phyloP scores from a whole-genome alignment of 2,329 filamentous ascomycete genomes.

The Penicillium sp. region DNA sequence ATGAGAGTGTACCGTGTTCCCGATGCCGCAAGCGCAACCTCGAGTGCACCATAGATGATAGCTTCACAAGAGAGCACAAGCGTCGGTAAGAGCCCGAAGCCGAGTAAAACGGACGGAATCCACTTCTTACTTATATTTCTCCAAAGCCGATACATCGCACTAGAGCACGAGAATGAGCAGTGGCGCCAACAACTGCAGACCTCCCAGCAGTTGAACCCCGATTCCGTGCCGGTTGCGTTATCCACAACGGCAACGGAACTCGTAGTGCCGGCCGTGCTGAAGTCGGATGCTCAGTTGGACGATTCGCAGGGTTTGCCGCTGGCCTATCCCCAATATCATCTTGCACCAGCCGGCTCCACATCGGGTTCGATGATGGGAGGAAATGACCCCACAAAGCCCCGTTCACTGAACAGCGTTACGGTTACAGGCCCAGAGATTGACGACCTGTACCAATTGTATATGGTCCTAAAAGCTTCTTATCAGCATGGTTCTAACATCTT shows the following conservation, averaged over 20 bases:
- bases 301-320: constrained; percentile 12
- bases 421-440: constrained; percentile 39
- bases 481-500: not conserved
- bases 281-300: constrained; percentile 3
- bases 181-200: constrained; percentile 36
- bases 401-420: constrained; percentile 32
- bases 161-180: constrained; percentile 41
- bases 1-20: constrained; percentile 37
- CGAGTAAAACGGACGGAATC: not conserved
- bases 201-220: constrained; percentile 23
- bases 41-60: constrained; percentile 43
- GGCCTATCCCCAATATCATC: constrained; percentile 24
- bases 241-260: constrained; percentile 36
- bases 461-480: not conserved
- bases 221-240: constrained; percentile 29
- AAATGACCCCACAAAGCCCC: constrained; percentile 28
- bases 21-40: constrained; percentile 41
- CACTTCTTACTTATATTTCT: not conserved
- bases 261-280: constrained; percentile 21
- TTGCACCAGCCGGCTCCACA: constrained; percentile 19
- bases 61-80: constrained; percentile 46
- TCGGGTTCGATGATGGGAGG: constrained; percentile 14
- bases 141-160: constrained; percentile 38
- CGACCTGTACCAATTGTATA: constrained; percentile 39
- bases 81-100: constrained; percentile 32